Percentiles rank a stretch among this genome's conserved stretches.
phyloP scores from a whole-genome alignment of 1,284 basidiomycete species.

The Sporisorium exsertum region DNA sequence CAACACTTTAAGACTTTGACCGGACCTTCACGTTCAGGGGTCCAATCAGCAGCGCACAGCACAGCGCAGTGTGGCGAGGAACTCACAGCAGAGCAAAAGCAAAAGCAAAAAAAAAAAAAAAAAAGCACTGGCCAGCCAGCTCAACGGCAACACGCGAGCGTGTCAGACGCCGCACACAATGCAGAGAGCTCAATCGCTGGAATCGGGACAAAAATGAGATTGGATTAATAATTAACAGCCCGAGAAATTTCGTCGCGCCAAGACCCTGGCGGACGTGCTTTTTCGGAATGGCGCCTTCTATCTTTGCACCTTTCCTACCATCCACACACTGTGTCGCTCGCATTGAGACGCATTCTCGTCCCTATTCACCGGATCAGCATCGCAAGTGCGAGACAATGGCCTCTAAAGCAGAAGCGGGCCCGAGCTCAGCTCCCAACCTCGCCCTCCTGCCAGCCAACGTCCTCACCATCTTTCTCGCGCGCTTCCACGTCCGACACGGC shows the following conservation, averaged over 20 bases:
- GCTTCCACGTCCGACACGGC: slow-evolving; percentile 54
- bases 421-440: slow-evolving; percentile 29
- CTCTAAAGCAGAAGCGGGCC: slow-evolving; percentile 18
- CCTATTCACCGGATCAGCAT: neutral
- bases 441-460: slow-evolving; percentile 44
- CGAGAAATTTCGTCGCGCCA: neutral
- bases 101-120: no score
- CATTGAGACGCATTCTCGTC: neutral
- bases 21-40: slow-evolving; percentile 7
- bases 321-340: neutral
- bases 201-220: neutral
- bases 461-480: slow-evolving; percentile 53
- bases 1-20: neutral
- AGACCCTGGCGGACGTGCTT: neutral
- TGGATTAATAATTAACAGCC: neutral
- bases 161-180: neutral
- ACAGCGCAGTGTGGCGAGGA: neutral
- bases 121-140: neutral
- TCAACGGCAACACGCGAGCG: neutral
- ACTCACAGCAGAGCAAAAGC: neutral
- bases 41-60: slow-evolving; percentile 10
- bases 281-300: neutral
- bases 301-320: neutral
- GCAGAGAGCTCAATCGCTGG: neutral
- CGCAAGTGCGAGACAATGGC: slow-evolving; percentile 1